These are phyloP conservation scores for Petrea volubilis DNA, from an alignment of 257 asterid species.

Conservation along the genomic window DNA sequence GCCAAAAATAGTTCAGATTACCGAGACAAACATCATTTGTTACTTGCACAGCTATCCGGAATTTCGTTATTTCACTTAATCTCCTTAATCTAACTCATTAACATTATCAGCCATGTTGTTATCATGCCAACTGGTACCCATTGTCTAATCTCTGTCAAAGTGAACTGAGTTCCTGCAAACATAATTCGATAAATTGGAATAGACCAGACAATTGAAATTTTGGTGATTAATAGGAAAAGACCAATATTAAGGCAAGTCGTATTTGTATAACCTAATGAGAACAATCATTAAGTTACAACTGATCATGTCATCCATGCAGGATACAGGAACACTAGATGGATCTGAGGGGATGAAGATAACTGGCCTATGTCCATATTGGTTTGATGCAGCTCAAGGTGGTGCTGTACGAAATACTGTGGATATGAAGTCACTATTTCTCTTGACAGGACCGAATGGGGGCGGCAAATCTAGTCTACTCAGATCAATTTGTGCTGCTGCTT, in stretches of 20 bases:
- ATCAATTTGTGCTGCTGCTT: slow-evolving; percentile 92
- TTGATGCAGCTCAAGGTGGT: slow-evolving; percentile 82
- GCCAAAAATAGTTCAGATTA: neutral
- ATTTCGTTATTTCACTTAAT: too few relatives aligned
- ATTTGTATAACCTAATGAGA: neutral
- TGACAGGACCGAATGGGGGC: slow-evolving; percentile 99
- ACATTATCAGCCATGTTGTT: too few relatives aligned
- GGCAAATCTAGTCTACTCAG: slow-evolving; percentile 94
- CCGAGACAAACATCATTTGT: too few relatives aligned
- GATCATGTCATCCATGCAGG: slow-evolving; percentile 46
- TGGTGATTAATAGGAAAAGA: too few relatives aligned
- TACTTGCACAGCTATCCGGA: too few relatives aligned
- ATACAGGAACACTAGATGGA: slow-evolving; percentile 23
- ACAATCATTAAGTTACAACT: neutral
- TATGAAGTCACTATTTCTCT: slow-evolving; percentile 81
- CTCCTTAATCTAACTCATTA: too few relatives aligned
- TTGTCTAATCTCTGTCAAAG: too few relatives aligned
- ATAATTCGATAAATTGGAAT: too few relatives aligned
- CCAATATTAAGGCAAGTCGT: neutral
- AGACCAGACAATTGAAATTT: too few relatives aligned
- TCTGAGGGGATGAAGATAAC: slow-evolving; percentile 64
- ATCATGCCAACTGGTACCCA: too few relatives aligned
- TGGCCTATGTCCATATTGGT: slow-evolving; percentile 95
- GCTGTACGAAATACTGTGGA: slow-evolving; percentile 76
- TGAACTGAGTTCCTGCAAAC: too few relatives aligned